Percentiles rank a stretch among this genome's conserved stretches.
These are phyloP conservation scores for Xylaria telfairii DNA, from an alignment of 495 filamentous ascomycete species.

Conservation along the genomic window DNA sequence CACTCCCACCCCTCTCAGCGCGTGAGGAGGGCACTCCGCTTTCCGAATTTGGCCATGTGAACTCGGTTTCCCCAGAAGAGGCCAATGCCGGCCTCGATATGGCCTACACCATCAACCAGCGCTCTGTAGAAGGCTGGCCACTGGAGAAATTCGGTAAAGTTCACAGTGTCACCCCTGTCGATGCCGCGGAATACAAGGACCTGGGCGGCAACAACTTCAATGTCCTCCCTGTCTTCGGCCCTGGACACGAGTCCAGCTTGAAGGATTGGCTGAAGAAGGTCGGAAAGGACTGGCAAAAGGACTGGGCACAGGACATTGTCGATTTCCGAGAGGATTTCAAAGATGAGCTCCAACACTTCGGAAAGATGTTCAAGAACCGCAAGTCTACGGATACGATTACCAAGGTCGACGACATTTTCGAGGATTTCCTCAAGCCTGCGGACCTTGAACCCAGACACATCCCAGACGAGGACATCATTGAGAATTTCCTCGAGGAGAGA, in stretches of 20 bases:
- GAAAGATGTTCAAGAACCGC: slow-evolving; percentile 1
- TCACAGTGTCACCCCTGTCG: slow-evolving; percentile 32
- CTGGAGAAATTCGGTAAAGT: slow-evolving; percentile 31
- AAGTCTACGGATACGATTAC: background rate
- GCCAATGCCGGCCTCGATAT: slow-evolving; percentile 26
- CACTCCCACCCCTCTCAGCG: slow-evolving; percentile 26
- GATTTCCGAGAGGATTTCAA: background rate
- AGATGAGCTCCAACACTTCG: background rate
- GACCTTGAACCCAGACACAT: background rate
- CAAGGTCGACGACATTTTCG: background rate
- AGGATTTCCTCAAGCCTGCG: background rate
- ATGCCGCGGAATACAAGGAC: slow-evolving; percentile 30
- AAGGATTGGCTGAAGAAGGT: slow-evolving; percentile 8
- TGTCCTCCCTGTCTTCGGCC: slow-evolving; percentile 34
- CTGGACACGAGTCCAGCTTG: slow-evolving; percentile 18
- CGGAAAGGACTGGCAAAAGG: background rate
- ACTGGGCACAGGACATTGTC: background rate
- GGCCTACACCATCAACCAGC: slow-evolving; percentile 3
- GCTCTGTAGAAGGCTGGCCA: slow-evolving; percentile 24
- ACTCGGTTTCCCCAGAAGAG: slow-evolving; percentile 33
- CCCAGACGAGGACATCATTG: background rate
- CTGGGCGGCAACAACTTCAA: slow-evolving; percentile 38
- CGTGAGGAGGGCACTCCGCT: slow-evolving; percentile 32
- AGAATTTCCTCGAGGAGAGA: background rate
- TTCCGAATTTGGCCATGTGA: slow-evolving; percentile 26